phyloP scores from a whole-genome alignment of 257 asterid species.

The Catharanthus roseus region DNA sequence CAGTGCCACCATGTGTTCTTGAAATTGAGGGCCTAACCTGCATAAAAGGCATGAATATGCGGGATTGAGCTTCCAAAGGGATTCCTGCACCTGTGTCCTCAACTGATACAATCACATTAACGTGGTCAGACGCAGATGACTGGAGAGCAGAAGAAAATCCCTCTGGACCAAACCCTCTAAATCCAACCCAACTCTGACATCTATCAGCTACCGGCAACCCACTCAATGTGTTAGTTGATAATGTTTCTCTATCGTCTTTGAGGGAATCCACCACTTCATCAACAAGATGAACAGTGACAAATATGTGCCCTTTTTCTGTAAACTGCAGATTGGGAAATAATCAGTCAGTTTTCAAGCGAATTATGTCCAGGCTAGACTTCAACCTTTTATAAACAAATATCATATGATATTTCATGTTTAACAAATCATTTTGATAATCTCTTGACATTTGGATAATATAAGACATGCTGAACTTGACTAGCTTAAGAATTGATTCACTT shows the following conservation, averaged over 20 bases:
- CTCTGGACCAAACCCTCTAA: constrained; percentile 50
- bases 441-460: neutral
- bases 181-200: constrained; percentile 64
- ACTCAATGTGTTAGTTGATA: constrained; percentile 50
- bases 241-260: constrained; percentile 33
- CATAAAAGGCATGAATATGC: constrained; percentile 84
- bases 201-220: constrained; percentile 73
- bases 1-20: constrained; percentile 90
- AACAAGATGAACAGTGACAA: constrained; percentile 71
- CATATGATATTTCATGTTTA: neutral
- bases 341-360: constrained; percentile 2
- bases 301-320: constrained; percentile 90
- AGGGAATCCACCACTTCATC: constrained; percentile 53
- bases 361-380: neutral
- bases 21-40: constrained; percentile 96
- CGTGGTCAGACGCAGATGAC: constrained; percentile 38
- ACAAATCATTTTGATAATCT: neutral
- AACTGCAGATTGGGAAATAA: constrained; percentile 42
- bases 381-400: neutral
- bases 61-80: constrained; percentile 69
- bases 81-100: constrained; percentile 98
- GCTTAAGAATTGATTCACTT: neutral
- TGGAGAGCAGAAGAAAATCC: constrained; percentile 26
- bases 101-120: constrained; percentile 70
- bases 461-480: neutral